Conservation (phyloP, 2,329 filamentous ascomycete species). For the Cladosporium oxysporum region DNA sequence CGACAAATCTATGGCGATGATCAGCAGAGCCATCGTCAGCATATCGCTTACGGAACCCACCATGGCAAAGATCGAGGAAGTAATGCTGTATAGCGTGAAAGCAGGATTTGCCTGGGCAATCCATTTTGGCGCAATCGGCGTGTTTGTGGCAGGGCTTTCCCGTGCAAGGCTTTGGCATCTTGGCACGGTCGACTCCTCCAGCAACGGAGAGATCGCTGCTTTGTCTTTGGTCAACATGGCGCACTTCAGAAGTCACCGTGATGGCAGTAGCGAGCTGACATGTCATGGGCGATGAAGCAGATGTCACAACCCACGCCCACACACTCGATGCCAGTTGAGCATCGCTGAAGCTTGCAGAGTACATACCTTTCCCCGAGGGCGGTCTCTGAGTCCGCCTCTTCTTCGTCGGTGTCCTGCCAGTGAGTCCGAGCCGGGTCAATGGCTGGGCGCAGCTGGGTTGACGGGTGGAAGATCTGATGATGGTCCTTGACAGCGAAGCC, state of each 20-base stretch:
- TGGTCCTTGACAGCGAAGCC: constrained; percentile 8
- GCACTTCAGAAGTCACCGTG: background rate
- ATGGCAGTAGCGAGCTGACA: constrained; percentile 7
- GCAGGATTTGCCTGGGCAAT: background rate
- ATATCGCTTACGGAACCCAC: background rate
- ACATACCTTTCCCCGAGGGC: background rate
- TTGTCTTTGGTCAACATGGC: background rate
- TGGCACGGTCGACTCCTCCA: background rate
- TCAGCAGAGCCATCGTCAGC: background rate
- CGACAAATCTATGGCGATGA: background rate
- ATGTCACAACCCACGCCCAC: background rate
- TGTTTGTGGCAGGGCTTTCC: background rate
- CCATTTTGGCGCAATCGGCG: background rate
- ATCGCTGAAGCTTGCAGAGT: background rate
- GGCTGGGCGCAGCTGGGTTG: constrained; percentile 2
- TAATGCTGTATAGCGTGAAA: background rate
- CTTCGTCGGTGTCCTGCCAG: background rate
- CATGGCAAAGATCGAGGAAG: background rate
- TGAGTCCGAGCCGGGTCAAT: background rate
- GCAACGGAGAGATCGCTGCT: background rate
- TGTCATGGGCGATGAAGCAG: background rate
- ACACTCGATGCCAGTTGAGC: background rate
- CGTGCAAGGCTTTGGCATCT: background rate
- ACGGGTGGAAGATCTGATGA: constrained; percentile 5
- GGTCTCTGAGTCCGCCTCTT: background rate